Conservation (phyloP, 106 monocot species). For the Gastrodia elata region DNA sequence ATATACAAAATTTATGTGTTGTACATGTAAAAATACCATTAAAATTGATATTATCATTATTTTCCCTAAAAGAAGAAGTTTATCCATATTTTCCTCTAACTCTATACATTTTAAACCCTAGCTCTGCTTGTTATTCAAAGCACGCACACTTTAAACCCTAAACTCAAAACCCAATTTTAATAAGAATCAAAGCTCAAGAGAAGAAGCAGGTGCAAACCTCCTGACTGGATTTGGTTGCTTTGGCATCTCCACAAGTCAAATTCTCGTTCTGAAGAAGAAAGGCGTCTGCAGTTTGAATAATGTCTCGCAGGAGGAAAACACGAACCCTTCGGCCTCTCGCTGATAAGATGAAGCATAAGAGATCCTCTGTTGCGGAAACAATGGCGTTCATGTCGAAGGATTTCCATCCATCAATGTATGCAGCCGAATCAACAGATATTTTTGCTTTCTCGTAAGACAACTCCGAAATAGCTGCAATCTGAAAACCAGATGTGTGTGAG, state of each 20-base stretch:
- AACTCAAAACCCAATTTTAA: neutral
- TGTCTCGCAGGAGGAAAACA: constrained; percentile 71
- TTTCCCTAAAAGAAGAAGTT: too few relatives aligned
- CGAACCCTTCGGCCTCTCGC: constrained; percentile 80
- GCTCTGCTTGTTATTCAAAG: too few relatives aligned
- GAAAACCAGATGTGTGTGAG: constrained; percentile 17
- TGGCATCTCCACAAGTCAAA: constrained; percentile 35
- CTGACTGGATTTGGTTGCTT: constrained; percentile 7
- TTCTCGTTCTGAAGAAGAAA: constrained; percentile 52
- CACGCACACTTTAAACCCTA: neutral
- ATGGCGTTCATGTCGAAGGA: constrained; percentile 90
- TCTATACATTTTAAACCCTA: too few relatives aligned
- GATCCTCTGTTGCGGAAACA: constrained; percentile 83
- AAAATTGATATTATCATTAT: too few relatives aligned
- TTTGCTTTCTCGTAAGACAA: constrained; percentile 39
- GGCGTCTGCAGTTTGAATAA: constrained; percentile 57
- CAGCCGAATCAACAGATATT: constrained; percentile 15
- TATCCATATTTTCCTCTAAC: too few relatives aligned
- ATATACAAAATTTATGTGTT: too few relatives aligned
- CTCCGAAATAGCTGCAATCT: constrained; percentile 91
- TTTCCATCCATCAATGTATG: constrained; percentile 39
- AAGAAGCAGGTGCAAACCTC: constrained; percentile 20
- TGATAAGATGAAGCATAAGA: constrained; percentile 73
- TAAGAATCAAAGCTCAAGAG: neutral
- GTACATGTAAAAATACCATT: too few relatives aligned